Percentiles rank a stretch among this genome's conserved stretches.
These are phyloP conservation scores for Flaveria sonorensis DNA, from an alignment of 129 eudicot genomes.

Conservation along the genomic window DNA sequence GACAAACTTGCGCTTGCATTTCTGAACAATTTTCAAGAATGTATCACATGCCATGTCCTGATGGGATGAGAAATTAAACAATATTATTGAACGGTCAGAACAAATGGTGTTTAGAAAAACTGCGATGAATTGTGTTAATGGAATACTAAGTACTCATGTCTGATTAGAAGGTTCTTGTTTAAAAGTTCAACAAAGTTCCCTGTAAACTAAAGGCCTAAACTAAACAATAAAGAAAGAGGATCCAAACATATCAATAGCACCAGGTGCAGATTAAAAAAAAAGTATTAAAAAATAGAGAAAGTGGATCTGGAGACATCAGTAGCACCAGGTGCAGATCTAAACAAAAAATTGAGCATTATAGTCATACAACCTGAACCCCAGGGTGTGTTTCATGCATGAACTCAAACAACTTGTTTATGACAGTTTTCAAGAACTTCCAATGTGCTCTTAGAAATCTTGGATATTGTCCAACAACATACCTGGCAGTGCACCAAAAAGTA, in stretches of 20 bases:
- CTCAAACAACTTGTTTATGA: constrained; percentile 94
- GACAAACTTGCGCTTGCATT: constrained; percentile 98
- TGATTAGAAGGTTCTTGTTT: background rate
- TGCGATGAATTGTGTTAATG: background rate
- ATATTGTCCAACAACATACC: constrained; percentile 99
- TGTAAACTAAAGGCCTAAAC: background rate
- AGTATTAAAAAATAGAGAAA: background rate
- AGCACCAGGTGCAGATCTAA: constrained; percentile 19
- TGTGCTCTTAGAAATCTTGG: constrained; percentile 97
- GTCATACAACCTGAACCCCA: constrained; percentile 83
- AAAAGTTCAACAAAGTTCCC: background rate
- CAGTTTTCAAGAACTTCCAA: constrained; percentile 98
- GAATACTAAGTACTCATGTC: constrained; percentile 7
- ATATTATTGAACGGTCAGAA: background rate
- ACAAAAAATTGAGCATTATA: background rate
- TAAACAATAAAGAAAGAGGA: background rate
- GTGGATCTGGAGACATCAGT: background rate
- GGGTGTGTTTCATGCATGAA: constrained; percentile 99
- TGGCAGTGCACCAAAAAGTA: constrained; percentile 36
- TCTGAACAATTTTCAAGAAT: constrained; percentile 94
- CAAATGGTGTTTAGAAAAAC: background rate
- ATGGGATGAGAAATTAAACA: constrained; percentile 15
- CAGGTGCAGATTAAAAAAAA: background rate
- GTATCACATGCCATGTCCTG: constrained; percentile 99
- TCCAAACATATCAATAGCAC: background rate